Percentiles rank a stretch among this genome's conserved stretches.
Evolutionary conservation across 805 yeast genomes (phyloP).

Genomic region (Barnettozyma sucrosica): DNA sequence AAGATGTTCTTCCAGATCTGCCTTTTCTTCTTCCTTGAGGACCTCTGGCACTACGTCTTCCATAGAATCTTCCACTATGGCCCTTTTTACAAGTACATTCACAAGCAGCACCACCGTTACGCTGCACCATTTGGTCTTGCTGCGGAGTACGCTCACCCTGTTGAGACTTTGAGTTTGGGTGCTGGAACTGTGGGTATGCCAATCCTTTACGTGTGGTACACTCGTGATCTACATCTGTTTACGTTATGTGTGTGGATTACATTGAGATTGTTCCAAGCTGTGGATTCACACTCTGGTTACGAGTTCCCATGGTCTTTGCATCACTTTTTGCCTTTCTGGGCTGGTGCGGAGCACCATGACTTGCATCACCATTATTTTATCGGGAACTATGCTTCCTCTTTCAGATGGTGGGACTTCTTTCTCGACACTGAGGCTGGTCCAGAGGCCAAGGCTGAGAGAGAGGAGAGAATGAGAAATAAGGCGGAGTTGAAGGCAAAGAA

Average conservation of each 20-base stretch:
- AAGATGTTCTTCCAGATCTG: slow-evolving; percentile 62
- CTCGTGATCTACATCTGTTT: slow-evolving; percentile 73
- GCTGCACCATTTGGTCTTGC: slow-evolving; percentile 96
- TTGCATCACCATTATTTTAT: slow-evolving; percentile 92
- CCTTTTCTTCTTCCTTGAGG: slow-evolving; percentile 80
- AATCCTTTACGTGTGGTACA: slow-evolving; percentile 67
- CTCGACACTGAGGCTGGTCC: slow-evolving; percentile 86
- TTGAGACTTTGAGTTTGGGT: slow-evolving; percentile 84
- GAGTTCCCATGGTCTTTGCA: slow-evolving; percentile 95
- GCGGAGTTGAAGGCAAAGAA: slow-evolving; percentile 13
- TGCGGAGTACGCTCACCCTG: slow-evolving; percentile 97
- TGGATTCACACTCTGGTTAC: slow-evolving; percentile 94
- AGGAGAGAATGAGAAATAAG: slow-evolving; percentile 41
- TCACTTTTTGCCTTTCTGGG: slow-evolving; percentile 90
- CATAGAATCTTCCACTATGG: slow-evolving; percentile 87
- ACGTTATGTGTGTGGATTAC: slow-evolving; percentile 85
- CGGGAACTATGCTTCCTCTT: slow-evolving; percentile 89
- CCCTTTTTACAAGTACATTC: slow-evolving; percentile 81
- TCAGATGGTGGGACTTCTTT: slow-evolving; percentile 91
- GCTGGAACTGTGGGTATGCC: slow-evolving; percentile 96
- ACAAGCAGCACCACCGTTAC: slow-evolving; percentile 93
- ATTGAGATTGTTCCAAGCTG: slow-evolving; percentile 86
- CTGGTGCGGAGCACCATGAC: slow-evolving; percentile 97
- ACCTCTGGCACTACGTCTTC: slow-evolving; percentile 93
- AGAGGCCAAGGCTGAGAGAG: slow-evolving; percentile 67